A percentile compares a stretch with the other conserved stretches of the same genome.
phyloP scores from a whole-genome alignment of 2,329 filamentous ascomycete genomes.

The Ophiostoma australiae region DNA sequence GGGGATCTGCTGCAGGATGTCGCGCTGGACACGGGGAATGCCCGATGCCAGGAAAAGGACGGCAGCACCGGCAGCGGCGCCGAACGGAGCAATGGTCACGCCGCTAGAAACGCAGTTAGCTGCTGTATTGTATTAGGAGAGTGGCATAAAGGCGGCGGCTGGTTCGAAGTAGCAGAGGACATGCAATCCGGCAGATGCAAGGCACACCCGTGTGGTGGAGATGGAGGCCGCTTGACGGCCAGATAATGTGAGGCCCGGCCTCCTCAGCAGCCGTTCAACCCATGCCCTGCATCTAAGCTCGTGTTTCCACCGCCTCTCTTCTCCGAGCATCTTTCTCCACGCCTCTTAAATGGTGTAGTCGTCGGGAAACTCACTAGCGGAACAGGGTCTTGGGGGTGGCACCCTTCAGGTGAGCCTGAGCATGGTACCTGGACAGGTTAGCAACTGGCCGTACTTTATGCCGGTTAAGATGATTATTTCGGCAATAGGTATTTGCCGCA shows the following conservation, averaged over 20 bases:
- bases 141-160: not conserved
- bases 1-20: slow-evolving; percentile 58
- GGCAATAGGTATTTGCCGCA: not conserved
- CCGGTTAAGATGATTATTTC: not conserved
- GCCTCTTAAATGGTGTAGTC: not conserved
- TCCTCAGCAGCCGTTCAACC: not conserved
- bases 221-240: not conserved
- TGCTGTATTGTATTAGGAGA: not conserved
- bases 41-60: slow-evolving; percentile 58
- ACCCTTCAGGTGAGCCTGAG: slow-evolving; percentile 52
- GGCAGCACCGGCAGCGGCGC: slow-evolving; percentile 53
- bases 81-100: slow-evolving; percentile 50
- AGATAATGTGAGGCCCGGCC: not conserved
- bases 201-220: not conserved
- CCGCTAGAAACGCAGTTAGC: slow-evolving; percentile 39
- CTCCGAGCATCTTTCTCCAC: not conserved
- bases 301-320: not conserved
- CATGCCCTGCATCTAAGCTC: not conserved
- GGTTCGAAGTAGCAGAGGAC: not conserved
- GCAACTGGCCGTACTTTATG: not conserved
- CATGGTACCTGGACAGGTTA: slow-evolving; percentile 48
- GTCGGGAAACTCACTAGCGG: slow-evolving; percentile 20
- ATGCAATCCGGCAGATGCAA: not conserved
- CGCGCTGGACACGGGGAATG: slow-evolving; percentile 55
- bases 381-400: slow-evolving; percentile 42